Evolutionary conservation across 768 basidiomycete genomes (phyloP), one percentile per base, ranked within the genome.

Genomic region (Psilocybe tampanensis): DNA sequence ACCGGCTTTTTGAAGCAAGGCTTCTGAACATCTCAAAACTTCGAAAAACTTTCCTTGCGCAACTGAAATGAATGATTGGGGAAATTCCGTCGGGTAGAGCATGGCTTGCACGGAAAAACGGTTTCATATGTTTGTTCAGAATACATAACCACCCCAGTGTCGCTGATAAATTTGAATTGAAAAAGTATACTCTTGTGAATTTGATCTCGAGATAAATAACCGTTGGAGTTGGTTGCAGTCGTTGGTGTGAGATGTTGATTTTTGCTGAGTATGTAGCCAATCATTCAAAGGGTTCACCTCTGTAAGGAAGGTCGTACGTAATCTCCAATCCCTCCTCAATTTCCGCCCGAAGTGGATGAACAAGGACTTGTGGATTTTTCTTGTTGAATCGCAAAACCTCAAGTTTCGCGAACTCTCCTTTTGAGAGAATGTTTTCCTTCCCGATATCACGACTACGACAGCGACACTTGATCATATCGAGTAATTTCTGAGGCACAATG

Each of bases 281-380:
- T 51, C 41, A 56, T 24, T 56, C 43, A 23, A 56, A 56, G n/a
- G 55, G 55, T 39, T 56, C 55, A 8, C 55, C 55, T 39, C 51
- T 45, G 48, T 51, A 56, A 8, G 55, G 55, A 19, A 56, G 33
- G 33, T 56, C 55, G 39, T 56, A 56, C 29, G 55, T 56, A 1
- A 56, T 23, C 29, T 56, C 43, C 33, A 56, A 44, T 7, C 55
- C 55, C n/a, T 44, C 19, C 19, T 29, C 33, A n/a, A 56, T 56
- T 24, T 56, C 55, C 15, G 32, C 42, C 22, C 26, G 41, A n/a
- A 56, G 42, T 8, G 18, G 21, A 17, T 44, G 42, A 1, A 51
- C 17, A 6, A 51, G 47, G 18, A 51, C 24, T 22, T 22, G 44
- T 11, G 49, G 26, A 44, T 56, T 51, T 13, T 29, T 24, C 29